Conservation (phyloP, 768 basidiomycete genomes). For the Cytidiella melzeri region DNA sequence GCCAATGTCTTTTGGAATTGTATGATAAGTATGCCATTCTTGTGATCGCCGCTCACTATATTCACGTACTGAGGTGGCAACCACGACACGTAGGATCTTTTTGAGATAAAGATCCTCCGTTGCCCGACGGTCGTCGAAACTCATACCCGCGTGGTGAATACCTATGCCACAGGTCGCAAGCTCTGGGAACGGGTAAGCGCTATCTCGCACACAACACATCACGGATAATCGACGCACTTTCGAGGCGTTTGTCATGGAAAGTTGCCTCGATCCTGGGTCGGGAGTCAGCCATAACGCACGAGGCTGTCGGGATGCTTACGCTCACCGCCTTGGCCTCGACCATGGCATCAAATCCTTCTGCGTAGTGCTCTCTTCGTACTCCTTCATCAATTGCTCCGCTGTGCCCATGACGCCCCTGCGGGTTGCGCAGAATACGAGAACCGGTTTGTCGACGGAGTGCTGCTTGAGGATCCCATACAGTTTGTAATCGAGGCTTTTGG, state of each 20-base stretch:
- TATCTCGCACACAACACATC: not conserved
- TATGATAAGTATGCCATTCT: slow-evolving; percentile 10
- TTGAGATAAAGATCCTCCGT: slow-evolving; percentile 72
- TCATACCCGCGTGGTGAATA: slow-evolving; percentile 88
- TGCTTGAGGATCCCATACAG: slow-evolving; percentile 68
- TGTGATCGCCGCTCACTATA: too few species aligned
- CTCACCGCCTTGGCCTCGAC: slow-evolving; percentile 52
- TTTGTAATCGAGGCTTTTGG: slow-evolving; percentile 61
- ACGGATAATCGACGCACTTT: slow-evolving; percentile 34
- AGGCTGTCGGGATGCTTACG: not conserved
- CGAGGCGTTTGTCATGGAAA: slow-evolving; percentile 65
- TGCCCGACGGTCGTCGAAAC: slow-evolving; percentile 59
- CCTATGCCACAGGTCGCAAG: slow-evolving; percentile 75
- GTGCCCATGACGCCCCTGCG: slow-evolving; percentile 69
- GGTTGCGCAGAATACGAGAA: slow-evolving; percentile 84
- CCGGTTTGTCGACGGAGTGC: slow-evolving; percentile 75
- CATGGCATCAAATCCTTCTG: slow-evolving; percentile 56
- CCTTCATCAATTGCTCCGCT: slow-evolving; percentile 71
- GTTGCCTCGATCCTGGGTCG: slow-evolving; percentile 42
- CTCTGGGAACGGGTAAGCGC: slow-evolving; percentile 29
- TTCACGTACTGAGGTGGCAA: slow-evolving; percentile 74
- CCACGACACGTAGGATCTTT: slow-evolving; percentile 57
- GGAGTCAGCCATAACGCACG: not conserved
- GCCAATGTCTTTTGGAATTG: slow-evolving; percentile 67
- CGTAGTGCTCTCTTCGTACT: slow-evolving; percentile 53